Evolutionary conservation across 768 basidiomycete species (phyloP), one percentile per base, ranked within the genome.

Genomic region (Sarcodon aspratus): DNA sequence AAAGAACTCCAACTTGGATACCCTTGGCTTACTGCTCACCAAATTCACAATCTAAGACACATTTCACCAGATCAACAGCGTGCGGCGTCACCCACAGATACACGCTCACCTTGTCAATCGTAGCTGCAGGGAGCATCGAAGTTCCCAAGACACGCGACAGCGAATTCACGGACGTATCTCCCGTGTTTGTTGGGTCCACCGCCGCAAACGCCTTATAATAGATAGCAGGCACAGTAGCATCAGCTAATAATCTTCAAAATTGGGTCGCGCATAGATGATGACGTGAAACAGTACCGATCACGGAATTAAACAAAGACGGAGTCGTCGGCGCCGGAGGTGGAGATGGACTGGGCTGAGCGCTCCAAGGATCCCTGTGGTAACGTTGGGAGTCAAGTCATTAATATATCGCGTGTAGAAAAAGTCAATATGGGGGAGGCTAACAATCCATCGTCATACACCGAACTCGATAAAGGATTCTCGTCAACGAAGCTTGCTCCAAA

Each of bases 1-100:
- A 61, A 87, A 94, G 69, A 95, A 94, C 60, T 97, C 93, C 49
- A 84, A 78, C 55, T 80, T 88, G 7, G 89, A 88, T 35, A 97
- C 85, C 46, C 82, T 74, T 40, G 86, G 74, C 50, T 76, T 75
- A 33, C 83, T 82, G 64, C 86, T 88, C 47, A 92, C 90, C 17
- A 94, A 71, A 63, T 86, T 91, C 49, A 96, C 85, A 57, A 97
- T 94, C 91, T 94, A 54, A 1, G 36, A 34, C 35, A 27, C 21
- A 27, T 27, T 27, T 27, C 21, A 27, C 21, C 21, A 27, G 21
- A 27, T 27, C 21, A 27, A 27, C 21, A 27, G 5, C 21, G 21
- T 5, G 21, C 21, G 5, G 21, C 21, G 5, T 27, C 21, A 27
- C 21, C 21, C 5, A 27, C 21, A 27, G 31, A n/a, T n/a, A n/a